Base-by-base conservation (phyloP, 1,284 basidiomycete genomes). In the Rhodotorula sp. region DNA sequence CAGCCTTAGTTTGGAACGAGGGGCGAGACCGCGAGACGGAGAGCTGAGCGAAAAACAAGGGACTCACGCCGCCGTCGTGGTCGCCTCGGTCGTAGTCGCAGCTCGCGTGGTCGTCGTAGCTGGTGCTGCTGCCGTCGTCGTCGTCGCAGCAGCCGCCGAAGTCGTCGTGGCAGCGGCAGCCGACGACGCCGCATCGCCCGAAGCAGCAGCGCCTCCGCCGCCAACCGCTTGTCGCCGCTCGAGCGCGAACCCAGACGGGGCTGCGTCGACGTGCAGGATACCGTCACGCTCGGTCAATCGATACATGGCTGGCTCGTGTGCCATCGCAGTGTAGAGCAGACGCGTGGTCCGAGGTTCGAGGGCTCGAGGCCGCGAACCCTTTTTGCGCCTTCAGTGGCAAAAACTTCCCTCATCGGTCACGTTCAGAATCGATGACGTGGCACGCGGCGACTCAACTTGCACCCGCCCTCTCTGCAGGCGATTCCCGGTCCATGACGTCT, bases 201-300 rank as follows among this genome's bases (percentile, higher is more conserved):
- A 58, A 29, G 39, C 34, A 58, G 60, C 29, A 49, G 10, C 52
- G 63, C 39, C 29, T 47, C 15, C 49, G 18, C 34, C 61, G 39
- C 6, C 34, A 15, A 14, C 23, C 34, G 23, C 49, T 21, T 60
- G 47, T 3, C 58, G 58, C 23, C 49, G 64, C 7, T 21, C 46
- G 49, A 54, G 56, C 26, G 46, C 59, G 59, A 61, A 61, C 16
- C 59, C 54, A 15, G 54, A 56, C 15, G 34, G 56, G 10, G 43
- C 29, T 16, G 63, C 56, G 47, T 48, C 63, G 56, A 48, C 52
- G 51, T 64, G 43, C 18, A 64, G 54, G n/a, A 64, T 21, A 6
- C 63, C 63, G 39, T 64, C 52, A 54, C 63, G 63, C 20, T 43
- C 14, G 0, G 57, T 54, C 54, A 64, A 23, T 21, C 61, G 61